Conservation (phyloP, 257 asterid species). For the Solanum okadae region DNA sequence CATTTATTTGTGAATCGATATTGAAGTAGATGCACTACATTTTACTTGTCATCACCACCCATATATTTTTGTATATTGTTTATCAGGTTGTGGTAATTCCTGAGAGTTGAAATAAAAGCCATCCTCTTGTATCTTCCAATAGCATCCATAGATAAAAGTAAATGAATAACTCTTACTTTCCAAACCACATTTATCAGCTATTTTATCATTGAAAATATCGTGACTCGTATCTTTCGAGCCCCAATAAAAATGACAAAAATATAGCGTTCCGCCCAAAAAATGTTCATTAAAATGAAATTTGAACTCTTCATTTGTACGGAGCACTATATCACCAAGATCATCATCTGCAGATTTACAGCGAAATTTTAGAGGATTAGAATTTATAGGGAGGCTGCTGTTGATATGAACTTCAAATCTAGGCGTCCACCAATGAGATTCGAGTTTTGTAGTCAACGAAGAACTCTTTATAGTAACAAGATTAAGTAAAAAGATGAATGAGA, state of each 20-base stretch:
- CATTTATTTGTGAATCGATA: neutral
- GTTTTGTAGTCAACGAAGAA: neutral
- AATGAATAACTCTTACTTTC: neutral
- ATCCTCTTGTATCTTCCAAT: neutral
- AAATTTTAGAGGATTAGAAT: neutral
- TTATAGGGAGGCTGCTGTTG: neutral
- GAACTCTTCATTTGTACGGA: neutral
- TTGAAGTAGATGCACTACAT: neutral
- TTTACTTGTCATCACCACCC: neutral
- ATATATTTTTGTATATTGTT: neutral
- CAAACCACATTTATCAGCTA: neutral
- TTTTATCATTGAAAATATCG: neutral
- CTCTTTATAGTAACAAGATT: neutral
- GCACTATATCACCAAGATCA: neutral
- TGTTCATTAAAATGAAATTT: neutral
- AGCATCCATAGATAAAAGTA: neutral
- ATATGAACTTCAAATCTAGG: neutral
- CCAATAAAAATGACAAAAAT: neutral
- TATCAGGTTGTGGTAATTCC: neutral
- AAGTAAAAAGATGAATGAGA: neutral
- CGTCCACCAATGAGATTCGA: neutral
- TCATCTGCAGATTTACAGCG: neutral
- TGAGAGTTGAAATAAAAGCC: neutral
- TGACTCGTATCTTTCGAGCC: neutral
- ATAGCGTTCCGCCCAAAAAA: neutral